These are phyloP conservation scores for Ophiocordyceps robertsii DNA, from an alignment of 2,329 filamentous ascomycete genomes.

Conservation along the genomic window DNA sequence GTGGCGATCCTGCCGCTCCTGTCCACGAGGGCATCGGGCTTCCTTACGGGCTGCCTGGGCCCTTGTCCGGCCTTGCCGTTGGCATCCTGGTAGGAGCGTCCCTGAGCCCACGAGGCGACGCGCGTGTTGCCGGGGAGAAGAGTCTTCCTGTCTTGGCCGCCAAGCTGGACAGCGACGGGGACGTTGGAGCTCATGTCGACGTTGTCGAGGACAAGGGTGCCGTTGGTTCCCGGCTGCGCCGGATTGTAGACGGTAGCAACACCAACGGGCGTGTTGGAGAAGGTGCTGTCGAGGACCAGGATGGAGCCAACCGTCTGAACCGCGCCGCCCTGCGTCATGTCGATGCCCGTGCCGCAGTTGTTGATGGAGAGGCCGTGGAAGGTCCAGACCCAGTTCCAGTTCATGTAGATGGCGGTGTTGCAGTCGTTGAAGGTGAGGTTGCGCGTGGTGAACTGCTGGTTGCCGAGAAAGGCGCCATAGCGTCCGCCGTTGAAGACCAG, in stretches of 20 bases:
- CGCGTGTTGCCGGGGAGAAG: slow-evolving; percentile 58
- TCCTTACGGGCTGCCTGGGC: neutral
- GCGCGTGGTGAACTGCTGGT: slow-evolving; percentile 77
- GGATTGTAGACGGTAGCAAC: slow-evolving; percentile 4
- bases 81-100: slow-evolving; percentile 51
- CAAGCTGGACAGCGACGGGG: slow-evolving; percentile 50
- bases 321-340: slow-evolving; percentile 52
- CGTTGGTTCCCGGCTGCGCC: slow-evolving; percentile 1
- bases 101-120: slow-evolving; percentile 66
- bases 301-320: slow-evolving; percentile 73
- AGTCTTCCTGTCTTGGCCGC: slow-evolving; percentile 43
- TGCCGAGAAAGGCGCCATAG: slow-evolving; percentile 67
- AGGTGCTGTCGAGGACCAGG: slow-evolving; percentile 65
- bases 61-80: slow-evolving; percentile 45
- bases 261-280: slow-evolving; percentile 63
- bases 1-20: slow-evolving; percentile 59
- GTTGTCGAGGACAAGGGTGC: slow-evolving; percentile 59
- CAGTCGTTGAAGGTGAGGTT: slow-evolving; percentile 74
- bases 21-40: slow-evolving; percentile 15
- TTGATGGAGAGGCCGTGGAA: slow-evolving; percentile 66
- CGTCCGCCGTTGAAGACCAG: slow-evolving; percentile 72
- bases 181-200: slow-evolving; percentile 62
- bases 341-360: slow-evolving; percentile 60
- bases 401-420: slow-evolving; percentile 74
- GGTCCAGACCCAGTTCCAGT: slow-evolving; percentile 85